phyloP scores from a whole-genome alignment of 495 filamentous ascomycete species.

The Neohortaea acidophila region DNA sequence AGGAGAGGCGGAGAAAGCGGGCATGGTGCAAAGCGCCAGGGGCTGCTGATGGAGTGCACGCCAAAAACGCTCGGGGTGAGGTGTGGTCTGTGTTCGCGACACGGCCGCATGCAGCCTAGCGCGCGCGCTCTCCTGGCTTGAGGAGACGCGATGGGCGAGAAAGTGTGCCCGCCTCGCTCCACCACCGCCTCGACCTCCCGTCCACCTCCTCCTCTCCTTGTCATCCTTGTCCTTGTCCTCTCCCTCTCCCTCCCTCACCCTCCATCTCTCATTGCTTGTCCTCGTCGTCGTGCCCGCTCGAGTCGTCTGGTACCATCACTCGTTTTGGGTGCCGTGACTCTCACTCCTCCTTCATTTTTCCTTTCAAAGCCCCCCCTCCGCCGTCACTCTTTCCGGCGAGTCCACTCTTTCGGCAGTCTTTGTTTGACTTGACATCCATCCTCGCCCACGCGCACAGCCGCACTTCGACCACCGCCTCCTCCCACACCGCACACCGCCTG shows the following conservation, averaged over 20 bases:
- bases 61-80: too few relatives aligned
- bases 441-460: not conserved
- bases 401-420: conserved; percentile 4
- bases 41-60: too few relatives aligned
- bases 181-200: too few relatives aligned
- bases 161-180: too few relatives aligned
- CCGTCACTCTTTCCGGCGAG: conserved; percentile 12
- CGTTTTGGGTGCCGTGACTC: conserved; percentile 10
- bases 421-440: conserved; percentile 6
- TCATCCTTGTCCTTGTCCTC: too few relatives aligned
- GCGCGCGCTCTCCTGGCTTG: too few relatives aligned
- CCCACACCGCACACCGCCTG: not conserved
- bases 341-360: conserved; percentile 12
- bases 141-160: too few relatives aligned
- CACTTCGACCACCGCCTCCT: not conserved
- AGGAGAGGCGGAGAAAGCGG: too few relatives aligned
- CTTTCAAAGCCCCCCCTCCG: conserved; percentile 4
- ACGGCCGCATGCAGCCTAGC: too few relatives aligned
- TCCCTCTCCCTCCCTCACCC: not conserved
- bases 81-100: too few relatives aligned
- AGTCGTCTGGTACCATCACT: not conserved
- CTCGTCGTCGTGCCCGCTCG: not conserved
- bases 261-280: not conserved
- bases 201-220: too few relatives aligned
- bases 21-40: too few relatives aligned